Percentiles rank a stretch among this genome's conserved stretches.
Evolutionary conservation across 768 basidiomycete species (phyloP).

Genomic region (Tulasnella sp.): DNA sequence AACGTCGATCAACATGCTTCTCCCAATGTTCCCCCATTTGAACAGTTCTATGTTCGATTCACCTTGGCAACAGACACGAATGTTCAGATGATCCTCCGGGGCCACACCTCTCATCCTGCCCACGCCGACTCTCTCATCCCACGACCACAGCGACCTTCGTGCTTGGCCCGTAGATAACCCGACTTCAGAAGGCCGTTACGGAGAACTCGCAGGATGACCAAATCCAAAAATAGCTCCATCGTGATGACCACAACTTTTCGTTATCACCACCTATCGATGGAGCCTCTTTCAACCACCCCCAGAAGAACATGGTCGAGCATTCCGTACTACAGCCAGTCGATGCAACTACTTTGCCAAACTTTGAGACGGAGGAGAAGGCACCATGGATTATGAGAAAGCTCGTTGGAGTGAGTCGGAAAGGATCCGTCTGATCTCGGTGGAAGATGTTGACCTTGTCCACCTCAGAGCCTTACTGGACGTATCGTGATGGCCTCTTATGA

Average conservation of each 20-base stretch:
- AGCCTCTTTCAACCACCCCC: background rate
- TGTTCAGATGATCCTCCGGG: background rate
- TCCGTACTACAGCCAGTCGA: slow-evolving; percentile 38
- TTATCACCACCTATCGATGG: background rate
- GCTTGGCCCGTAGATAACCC: background rate
- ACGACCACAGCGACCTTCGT: background rate
- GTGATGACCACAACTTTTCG: background rate
- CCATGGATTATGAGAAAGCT: slow-evolving; percentile 69
- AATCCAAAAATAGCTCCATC: slow-evolving; percentile 5
- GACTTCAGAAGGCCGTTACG: background rate
- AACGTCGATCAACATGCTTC: slow-evolving; percentile 2
- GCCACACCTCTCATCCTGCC: background rate
- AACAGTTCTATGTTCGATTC: background rate
- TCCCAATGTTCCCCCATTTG: slow-evolving; percentile 2
- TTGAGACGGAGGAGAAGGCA: slow-evolving; percentile 59
- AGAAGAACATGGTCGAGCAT: slow-evolving; percentile 19
- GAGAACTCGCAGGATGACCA: background rate
- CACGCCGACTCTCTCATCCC: background rate
- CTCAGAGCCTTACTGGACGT: slow-evolving; percentile 62
- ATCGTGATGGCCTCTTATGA: slow-evolving; percentile 69
- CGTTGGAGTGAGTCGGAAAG: slow-evolving; percentile 55
- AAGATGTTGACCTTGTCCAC: background rate
- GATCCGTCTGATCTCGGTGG: background rate
- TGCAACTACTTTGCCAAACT: slow-evolving; percentile 33
- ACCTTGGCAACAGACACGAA: background rate